phyloP scores from a whole-genome alignment of 2,329 filamentous ascomycete species.

The Cryphonectria carpinicola region DNA sequence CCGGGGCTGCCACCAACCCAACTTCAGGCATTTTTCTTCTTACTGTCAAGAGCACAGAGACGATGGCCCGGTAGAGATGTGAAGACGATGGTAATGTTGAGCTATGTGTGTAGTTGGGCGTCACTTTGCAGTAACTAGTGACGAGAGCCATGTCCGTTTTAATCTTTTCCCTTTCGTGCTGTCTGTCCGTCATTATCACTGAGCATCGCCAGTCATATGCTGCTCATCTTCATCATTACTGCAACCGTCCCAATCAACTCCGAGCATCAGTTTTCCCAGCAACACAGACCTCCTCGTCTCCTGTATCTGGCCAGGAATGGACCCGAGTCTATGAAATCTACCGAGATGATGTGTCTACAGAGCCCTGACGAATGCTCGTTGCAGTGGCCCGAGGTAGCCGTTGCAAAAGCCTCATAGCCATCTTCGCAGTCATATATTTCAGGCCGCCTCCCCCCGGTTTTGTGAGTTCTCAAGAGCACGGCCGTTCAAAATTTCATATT shows the following conservation, averaged over 20 bases:
- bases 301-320: neutral
- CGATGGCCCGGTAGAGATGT: neutral
- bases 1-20: constrained; percentile 23
- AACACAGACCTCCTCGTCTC: neutral
- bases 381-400: neutral
- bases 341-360: constrained; percentile 1
- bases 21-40: constrained; percentile 18
- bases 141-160: neutral
- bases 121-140: neutral
- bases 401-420: neutral
- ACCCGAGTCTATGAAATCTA: neutral
- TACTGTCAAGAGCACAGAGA: neutral
- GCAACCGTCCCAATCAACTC: neutral
- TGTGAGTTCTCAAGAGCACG: neutral
- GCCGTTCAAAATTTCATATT: neutral
- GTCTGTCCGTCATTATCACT: neutral
- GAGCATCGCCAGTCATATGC: neutral
- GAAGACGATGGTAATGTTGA: neutral
- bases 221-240: neutral
- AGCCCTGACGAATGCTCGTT: neutral
- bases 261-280: neutral
- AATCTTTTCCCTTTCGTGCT: neutral
- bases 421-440: neutral
- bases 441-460: neutral
- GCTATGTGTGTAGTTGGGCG: neutral